These are phyloP conservation scores for Aspergillus fumigatiaffinis DNA, from an alignment of 2,329 filamentous ascomycete species.

Conservation along the genomic window DNA sequence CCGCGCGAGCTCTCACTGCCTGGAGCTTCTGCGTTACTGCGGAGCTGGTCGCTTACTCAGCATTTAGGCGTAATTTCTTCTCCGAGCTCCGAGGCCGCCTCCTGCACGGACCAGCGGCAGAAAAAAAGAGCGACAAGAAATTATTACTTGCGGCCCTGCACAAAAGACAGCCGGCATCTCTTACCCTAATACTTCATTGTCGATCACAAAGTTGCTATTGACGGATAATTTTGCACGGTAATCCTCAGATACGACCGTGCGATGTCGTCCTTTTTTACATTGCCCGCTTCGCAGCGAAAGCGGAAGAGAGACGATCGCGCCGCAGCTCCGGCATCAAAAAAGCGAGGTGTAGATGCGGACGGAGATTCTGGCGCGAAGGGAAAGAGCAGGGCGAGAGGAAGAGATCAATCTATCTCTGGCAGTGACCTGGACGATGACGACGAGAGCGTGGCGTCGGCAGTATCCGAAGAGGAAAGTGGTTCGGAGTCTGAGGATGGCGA, in stretches of 20 bases:
- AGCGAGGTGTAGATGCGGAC: constrained; percentile 40
- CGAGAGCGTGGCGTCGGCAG: constrained; percentile 45
- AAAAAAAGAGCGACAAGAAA: constrained; percentile 31
- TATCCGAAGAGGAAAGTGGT: constrained; percentile 48
- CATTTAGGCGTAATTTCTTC: constrained; percentile 28
- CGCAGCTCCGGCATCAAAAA: constrained; percentile 43
- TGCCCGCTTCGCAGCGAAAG: constrained; percentile 83
- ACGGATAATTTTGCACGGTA: background rate
- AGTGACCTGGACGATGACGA: constrained; percentile 71
- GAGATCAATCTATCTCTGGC: constrained; percentile 81
- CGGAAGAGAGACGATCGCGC: constrained; percentile 65
- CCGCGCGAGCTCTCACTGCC: constrained; percentile 41
- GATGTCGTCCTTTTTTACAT: constrained; percentile 96
- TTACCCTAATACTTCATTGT: background rate
- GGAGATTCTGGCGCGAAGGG: constrained; percentile 32
- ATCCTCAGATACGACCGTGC: background rate
- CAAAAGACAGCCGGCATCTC: background rate
- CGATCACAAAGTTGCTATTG: background rate
- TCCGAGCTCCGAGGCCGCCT: constrained; percentile 15
- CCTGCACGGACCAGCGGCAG: constrained; percentile 29
- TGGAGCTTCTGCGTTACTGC: constrained; percentile 28
- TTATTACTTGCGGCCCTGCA: background rate
- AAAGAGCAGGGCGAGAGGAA: constrained; percentile 43
- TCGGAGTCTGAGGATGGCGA: constrained; percentile 73
- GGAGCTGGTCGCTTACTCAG: constrained; percentile 35